Evolutionary conservation across 116 monocot species (phyloP).

Genomic region (Phalaenopsis hybrid): DNA sequence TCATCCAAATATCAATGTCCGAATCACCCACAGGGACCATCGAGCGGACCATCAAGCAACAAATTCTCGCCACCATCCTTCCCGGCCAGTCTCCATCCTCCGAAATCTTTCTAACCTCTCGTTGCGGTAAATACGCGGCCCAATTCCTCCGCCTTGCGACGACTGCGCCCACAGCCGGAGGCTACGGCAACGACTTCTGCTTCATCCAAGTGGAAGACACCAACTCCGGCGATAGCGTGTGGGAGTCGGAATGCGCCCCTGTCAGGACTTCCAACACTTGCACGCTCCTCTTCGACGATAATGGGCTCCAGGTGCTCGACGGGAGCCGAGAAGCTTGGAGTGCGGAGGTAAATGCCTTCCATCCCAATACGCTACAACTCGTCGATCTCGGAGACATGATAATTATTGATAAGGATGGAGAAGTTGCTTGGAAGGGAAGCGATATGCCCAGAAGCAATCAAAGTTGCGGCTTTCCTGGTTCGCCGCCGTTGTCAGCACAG

Average conservation of each 20-base stretch:
- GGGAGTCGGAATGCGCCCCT: conserved; percentile 79
- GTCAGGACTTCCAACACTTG: conserved; percentile 56
- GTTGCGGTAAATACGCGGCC: conserved; percentile 36
- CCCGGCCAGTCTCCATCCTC: conserved; percentile 11
- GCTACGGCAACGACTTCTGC: conserved; percentile 55
- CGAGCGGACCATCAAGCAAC: conserved; percentile 42
- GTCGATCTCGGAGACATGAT: conserved; percentile 84
- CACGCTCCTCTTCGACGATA: conserved; percentile 48
- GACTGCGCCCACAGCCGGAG: conserved; percentile 30
- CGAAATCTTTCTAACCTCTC: conserved; percentile 40
- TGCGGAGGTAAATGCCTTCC: conserved; percentile 24
- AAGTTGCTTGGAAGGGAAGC: conserved; percentile 83
- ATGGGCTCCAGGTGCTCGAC: conserved; percentile 68
- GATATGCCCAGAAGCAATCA: conserved; percentile 45
- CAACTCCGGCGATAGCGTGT: conserved; percentile 22
- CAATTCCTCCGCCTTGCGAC: conserved; percentile 25
- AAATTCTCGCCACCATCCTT: conserved; percentile 35
- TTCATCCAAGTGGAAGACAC: conserved; percentile 47
- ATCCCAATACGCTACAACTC: conserved; percentile 47
- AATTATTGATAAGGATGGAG: conserved; percentile 30
- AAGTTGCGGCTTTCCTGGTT: conserved; percentile 50
- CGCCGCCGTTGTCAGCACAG: conserved; percentile 51
- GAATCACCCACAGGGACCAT: conserved; percentile 23
- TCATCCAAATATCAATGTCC: too few species aligned
- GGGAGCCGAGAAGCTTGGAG: conserved; percentile 51